These are phyloP conservation scores for Pseudogymnoascus sp. DNA, from an alignment of 2,329 filamentous ascomycete species.

Conservation along the genomic window DNA sequence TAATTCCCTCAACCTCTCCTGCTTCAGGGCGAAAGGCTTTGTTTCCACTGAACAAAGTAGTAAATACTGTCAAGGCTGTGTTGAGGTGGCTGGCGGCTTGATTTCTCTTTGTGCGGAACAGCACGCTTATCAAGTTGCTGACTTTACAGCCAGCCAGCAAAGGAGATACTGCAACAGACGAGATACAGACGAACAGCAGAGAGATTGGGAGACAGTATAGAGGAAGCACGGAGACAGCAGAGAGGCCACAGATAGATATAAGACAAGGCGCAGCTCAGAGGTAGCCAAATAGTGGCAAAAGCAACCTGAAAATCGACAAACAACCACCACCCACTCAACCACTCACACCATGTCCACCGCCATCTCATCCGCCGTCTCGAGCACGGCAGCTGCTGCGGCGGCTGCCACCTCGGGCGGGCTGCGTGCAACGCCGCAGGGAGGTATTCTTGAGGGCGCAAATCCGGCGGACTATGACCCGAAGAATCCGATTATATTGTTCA, in stretches of 20 bases:
- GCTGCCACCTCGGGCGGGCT: background rate
- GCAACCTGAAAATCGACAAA: background rate
- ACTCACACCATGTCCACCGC: conserved; percentile 2
- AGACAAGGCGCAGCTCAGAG: background rate
- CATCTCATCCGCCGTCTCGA: conserved; percentile 5
- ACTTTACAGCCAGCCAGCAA: background rate
- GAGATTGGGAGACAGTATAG: background rate
- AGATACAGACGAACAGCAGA: background rate
- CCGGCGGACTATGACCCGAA: conserved; percentile 52
- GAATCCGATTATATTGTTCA: conserved; percentile 59
- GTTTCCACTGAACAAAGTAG: background rate
- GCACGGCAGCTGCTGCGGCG: conserved; percentile 2
- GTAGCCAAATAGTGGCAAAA: background rate
- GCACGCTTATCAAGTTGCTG: background rate
- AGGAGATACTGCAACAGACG: background rate
- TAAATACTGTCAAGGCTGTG: background rate
- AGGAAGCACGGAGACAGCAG: background rate
- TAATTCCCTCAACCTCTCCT: background rate
- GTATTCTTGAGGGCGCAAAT: conserved; percentile 55
- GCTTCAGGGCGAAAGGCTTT: background rate
- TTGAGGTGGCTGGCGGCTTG: background rate
- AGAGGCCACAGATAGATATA: background rate
- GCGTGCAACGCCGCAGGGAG: conserved; percentile 41
- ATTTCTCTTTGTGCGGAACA: background rate
- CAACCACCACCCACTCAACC: background rate